A percentile compares a stretch with the other conserved stretches of the same genome.
phyloP scores from a whole-genome alignment of 208 protist genomes.

The Wallacemonas sp. region DNA sequence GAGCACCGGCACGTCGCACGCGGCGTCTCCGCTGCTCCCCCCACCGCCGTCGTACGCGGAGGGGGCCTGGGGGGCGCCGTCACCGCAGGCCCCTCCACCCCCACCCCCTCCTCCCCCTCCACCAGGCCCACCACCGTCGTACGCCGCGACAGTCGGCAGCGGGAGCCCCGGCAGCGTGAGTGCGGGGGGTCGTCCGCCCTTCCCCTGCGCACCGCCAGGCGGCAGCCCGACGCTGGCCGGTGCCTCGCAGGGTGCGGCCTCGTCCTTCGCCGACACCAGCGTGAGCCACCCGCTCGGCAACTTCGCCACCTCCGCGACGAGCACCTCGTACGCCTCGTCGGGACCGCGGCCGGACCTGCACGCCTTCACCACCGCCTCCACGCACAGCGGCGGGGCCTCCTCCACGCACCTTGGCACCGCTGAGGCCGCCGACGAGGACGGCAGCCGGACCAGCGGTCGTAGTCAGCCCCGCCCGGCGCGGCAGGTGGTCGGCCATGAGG shows the following conservation, averaged over 20 bases:
- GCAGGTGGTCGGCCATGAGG: no score
- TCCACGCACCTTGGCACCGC: neutral
- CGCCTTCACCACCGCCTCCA: neutral
- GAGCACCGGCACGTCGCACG: neutral
- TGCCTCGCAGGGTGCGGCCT: neutral
- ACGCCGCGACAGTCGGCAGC: neutral
- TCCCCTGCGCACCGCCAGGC: neutral
- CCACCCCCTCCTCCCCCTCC: neutral
- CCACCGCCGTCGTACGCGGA: slow-evolving; percentile 12
- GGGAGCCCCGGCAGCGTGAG: no score
- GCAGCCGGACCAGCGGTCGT: no score
- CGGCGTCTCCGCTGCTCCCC: neutral
- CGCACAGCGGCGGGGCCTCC: no score
- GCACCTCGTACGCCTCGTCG: neutral
- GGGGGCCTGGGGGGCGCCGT: neutral
- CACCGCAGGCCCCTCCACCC: neutral
- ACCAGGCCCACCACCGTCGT: neutral
- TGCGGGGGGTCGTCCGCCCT: neutral
- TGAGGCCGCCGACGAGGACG: neutral
- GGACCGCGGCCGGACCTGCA: neutral
- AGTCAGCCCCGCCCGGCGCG: no score
- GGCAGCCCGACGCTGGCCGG: neutral
- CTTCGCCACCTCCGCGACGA: neutral
- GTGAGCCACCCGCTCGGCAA: neutral
- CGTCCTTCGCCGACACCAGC: no score